phyloP scores from a whole-genome alignment of 2,329 filamentous ascomycete genomes.

The Fragosphaeria purpurea region DNA sequence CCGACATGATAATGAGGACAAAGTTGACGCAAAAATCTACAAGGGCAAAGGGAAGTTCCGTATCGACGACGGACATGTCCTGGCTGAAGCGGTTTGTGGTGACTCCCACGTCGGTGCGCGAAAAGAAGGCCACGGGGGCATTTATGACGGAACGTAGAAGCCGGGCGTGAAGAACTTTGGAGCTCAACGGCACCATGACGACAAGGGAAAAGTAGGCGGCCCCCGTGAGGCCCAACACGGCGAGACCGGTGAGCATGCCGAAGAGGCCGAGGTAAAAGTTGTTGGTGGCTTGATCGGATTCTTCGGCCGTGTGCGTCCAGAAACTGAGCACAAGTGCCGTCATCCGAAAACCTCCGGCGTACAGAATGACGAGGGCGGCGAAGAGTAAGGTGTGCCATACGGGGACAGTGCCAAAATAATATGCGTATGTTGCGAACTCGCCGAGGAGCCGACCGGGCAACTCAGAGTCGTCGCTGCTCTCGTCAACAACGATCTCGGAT shows the following conservation, averaged over 20 bases:
- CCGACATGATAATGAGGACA: not conserved
- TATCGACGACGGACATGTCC: conserved; percentile 15
- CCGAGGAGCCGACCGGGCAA: not conserved
- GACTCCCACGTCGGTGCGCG: conserved; percentile 13
- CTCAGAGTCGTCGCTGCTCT: not conserved
- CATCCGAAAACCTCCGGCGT: conserved; percentile 3
- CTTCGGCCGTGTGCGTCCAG: not conserved
- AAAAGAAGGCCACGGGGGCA: conserved; percentile 13
- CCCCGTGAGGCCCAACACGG: conserved; percentile 1
- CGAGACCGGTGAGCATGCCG: not conserved
- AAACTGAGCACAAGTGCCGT: conserved; percentile 1
- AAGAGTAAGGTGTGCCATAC: conserved; percentile 2
- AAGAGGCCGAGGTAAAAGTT: not conserved
- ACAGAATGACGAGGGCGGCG: conserved; percentile 2
- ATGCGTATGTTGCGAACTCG: conserved; percentile 20
- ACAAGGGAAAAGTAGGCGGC: not conserved
- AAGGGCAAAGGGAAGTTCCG: conserved; percentile 10
- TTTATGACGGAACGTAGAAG: conserved; percentile 3
- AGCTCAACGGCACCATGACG: not conserved
- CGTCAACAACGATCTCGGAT: no score
- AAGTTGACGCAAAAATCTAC: conserved; percentile 5
- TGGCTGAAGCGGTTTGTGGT: conserved; percentile 16
- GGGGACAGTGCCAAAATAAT: conserved; percentile 12
- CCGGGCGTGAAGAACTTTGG: not conserved
- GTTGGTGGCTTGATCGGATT: not conserved